Evolutionary conservation across 179 eudicot species (phyloP).

Genomic region (Beta lomatogona): DNA sequence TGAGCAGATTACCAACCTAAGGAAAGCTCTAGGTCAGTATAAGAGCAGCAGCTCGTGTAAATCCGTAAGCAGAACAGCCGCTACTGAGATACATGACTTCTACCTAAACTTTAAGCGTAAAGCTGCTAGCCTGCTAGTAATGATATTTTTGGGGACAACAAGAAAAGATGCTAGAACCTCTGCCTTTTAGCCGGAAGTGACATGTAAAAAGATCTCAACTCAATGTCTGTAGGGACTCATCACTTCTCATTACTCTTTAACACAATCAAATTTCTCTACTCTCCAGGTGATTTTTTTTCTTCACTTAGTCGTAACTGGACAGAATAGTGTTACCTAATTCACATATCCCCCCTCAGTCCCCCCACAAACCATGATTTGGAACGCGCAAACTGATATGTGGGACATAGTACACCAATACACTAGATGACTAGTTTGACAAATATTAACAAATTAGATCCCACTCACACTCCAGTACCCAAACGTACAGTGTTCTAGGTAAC

Average conservation of each 20-base stretch:
- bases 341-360: too few species aligned
- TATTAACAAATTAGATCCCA: background rate
- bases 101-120: background rate
- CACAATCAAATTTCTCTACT: background rate
- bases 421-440: background rate
- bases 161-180: background rate
- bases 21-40: background rate
- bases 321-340: too few species aligned
- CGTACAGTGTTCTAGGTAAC: background rate
- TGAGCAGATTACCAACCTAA: too few species aligned
- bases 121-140: too few species aligned
- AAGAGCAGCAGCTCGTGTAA: background rate
- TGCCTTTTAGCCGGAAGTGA: background rate
- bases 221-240: background rate
- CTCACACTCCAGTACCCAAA: background rate
- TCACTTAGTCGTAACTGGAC: background rate
- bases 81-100: background rate
- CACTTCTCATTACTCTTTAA: background rate
- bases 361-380: background rate
- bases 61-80: background rate
- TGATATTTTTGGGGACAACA: too few species aligned
- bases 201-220: background rate
- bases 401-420: background rate
- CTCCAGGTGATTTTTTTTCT: background rate
- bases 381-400: background rate